Percentiles rank a stretch among this genome's conserved stretches.
Conservation (phyloP, 345 rosid genomes). For the Stellera chamaejasme region DNA sequence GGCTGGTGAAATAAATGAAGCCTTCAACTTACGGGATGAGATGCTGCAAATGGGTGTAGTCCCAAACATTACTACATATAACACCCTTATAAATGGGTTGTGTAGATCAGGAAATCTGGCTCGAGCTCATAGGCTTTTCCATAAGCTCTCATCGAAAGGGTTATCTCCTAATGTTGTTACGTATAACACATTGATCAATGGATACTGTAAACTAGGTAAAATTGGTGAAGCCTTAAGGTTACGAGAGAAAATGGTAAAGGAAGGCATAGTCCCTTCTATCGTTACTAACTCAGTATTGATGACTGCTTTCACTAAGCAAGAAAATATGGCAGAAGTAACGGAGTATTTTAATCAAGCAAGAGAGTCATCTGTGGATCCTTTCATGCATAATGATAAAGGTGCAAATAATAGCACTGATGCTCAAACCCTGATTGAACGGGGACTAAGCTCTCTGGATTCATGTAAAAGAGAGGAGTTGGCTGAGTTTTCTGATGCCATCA, state of each 20-base stretch:
- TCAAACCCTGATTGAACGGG: too few species aligned
- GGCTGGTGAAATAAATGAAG: conserved; percentile 51
- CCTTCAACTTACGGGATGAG: conserved; percentile 61
- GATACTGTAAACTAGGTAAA: conserved; percentile 35
- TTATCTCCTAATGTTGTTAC: conserved; percentile 44
- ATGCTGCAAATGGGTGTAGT: conserved; percentile 45
- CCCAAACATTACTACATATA: conserved; percentile 57
- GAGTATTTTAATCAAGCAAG: conserved; percentile 26
- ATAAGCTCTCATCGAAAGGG: conserved; percentile 48
- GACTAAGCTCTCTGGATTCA: too few species aligned
- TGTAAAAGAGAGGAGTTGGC: too few species aligned
- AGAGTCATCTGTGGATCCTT: conserved; percentile 14
- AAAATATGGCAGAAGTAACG: conserved; percentile 17
- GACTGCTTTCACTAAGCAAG: conserved; percentile 28
- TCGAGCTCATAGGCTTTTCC: conserved; percentile 49
- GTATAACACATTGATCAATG: conserved; percentile 46
- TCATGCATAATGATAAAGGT: too few species aligned
- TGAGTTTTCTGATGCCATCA: too few species aligned
- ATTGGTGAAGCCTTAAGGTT: conserved; percentile 40
- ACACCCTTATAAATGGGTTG: conserved; percentile 59
- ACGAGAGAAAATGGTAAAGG: conserved; percentile 35
- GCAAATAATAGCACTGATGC: too few species aligned
- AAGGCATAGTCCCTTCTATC: conserved; percentile 33
- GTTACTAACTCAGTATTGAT: conserved; percentile 28
- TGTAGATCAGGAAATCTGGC: conserved; percentile 47